Evolutionary conservation across 495 filamentous ascomycete genomes (phyloP).

Genomic region (Podospora tetraspora): DNA sequence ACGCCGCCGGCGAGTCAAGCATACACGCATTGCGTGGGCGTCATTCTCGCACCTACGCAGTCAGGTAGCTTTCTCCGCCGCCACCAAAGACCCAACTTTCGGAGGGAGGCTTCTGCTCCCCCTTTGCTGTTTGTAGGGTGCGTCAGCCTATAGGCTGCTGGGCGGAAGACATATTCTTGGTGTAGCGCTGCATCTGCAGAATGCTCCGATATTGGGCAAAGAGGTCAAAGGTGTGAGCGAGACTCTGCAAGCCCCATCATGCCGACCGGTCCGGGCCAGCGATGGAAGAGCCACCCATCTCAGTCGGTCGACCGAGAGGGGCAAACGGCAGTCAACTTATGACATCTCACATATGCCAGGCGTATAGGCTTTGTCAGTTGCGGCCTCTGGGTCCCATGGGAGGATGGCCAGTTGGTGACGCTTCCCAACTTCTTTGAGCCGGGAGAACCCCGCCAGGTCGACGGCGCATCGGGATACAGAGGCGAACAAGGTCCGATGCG

Average conservation of each 20-base stretch:
- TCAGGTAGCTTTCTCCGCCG: not conserved
- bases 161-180: conserved; percentile 8
- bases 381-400: not conserved
- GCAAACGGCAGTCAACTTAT: not conserved
- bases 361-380: not conserved
- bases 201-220: conserved; percentile 7
- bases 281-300: not conserved
- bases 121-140: not conserved
- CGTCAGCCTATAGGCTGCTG: not conserved
- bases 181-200: conserved; percentile 14
- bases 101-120: no score
- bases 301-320: not conserved
- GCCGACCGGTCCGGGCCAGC: not conserved
- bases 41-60: not conserved
- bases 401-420: not conserved
- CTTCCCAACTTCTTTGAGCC: not conserved
- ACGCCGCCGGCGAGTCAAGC: conserved; percentile 8
- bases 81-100: not conserved
- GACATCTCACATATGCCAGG: not conserved
- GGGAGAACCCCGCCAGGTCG: not conserved
- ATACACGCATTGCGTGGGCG: not conserved
- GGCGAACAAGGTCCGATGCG: conserved; percentile 1
- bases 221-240: conserved; percentile 4
- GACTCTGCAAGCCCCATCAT: conserved; percentile 5
- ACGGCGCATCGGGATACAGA: not conserved